Percentiles rank a stretch among this genome's conserved stretches.
These are phyloP conservation scores for Leishmania lainsoni DNA, from an alignment of 208 protist species.

Conservation along the genomic window DNA sequence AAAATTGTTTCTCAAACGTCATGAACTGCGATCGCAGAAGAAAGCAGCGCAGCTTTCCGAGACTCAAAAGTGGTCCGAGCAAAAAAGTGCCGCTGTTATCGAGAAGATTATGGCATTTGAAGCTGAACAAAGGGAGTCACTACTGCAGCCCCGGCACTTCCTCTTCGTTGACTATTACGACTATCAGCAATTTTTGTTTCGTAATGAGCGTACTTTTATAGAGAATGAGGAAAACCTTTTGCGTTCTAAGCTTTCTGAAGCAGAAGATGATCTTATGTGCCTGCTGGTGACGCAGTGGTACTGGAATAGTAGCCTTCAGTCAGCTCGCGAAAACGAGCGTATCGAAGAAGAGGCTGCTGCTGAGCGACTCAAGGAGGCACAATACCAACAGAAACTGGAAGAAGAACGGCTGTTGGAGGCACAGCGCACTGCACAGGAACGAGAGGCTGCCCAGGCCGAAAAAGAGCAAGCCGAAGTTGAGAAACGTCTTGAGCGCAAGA, in stretches of 20 bases:
- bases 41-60: slow-evolving; percentile 19
- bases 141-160: slow-evolving; percentile 41
- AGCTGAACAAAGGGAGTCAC: slow-evolving; percentile 6
- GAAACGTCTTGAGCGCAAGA: slow-evolving; percentile 59
- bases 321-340: slow-evolving; percentile 8
- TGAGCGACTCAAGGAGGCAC: slow-evolving; percentile 14
- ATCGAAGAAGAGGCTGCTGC: slow-evolving; percentile 5
- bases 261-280: slow-evolving; percentile 29
- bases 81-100: slow-evolving; percentile 33
- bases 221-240: slow-evolving; percentile 42
- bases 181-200: slow-evolving; percentile 54
- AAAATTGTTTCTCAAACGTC: slow-evolving; percentile 29
- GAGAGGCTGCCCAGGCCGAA: slow-evolving; percentile 28
- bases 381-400: slow-evolving; percentile 37
- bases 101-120: slow-evolving; percentile 48
- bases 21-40: slow-evolving; percentile 19
- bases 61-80: slow-evolving; percentile 2
- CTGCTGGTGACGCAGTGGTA: slow-evolving; percentile 20
- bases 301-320: slow-evolving; percentile 2
- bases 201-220: slow-evolving; percentile 36
- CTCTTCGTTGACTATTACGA: slow-evolving; percentile 72
- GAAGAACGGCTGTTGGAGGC: slow-evolving; percentile 36
- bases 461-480: slow-evolving; percentile 54
- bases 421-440: slow-evolving; percentile 33
- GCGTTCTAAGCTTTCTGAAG: slow-evolving; percentile 32